Evolutionary conservation across 1,139 yeast genomes (phyloP), one percentile per base, ranked within the genome.

Genomic region (Schizosaccharomyces versatilis): DNA sequence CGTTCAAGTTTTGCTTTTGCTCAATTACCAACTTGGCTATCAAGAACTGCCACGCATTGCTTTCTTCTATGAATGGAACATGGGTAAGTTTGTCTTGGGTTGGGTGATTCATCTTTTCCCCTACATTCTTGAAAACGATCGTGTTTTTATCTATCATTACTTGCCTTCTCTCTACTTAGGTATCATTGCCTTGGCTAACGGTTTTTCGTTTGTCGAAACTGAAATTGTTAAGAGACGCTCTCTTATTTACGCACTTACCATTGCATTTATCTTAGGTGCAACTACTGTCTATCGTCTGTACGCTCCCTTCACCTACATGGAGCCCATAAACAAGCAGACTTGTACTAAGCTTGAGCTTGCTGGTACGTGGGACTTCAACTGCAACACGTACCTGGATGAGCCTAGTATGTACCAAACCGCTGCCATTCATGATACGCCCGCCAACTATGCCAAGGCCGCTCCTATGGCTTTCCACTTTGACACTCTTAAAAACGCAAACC

Each of bases 81-180:
- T 77, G 48, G 73, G 82, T 55, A 75, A 78, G 54, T 86, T 78
- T 67, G 66, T 81, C 54, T 66, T 80, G 14, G 98, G 95, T 41
- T 90, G 95, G 93, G 75, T 75, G 41, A 62, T 84, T 58, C 97
- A 90, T 68, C 84, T 80, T 66, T 70, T 75, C 62, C 98, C 98
- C 59, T 88, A 90, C 57, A 88, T 78, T 72, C 72, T 90, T 59
- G 88, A 88, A 97, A 90, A 82, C 38, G 81, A 97, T 69, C 97
- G 86, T 70, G 71, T 90, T 68, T 88, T 88, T 72, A 72, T 90
- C 63, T 96, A 88, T 67, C 97, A 88, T 68, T 88, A 90, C 67
- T 72, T 90, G 61, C 95, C 95, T 56, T 82, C 95, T 3, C 78
- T 84, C 54, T 90, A 86, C 70, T 88, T 90, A 68, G 94, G 90